A percentile compares a stretch with the other conserved stretches of the same genome.
These are phyloP conservation scores for Alternaria arbusti DNA, from an alignment of 2,329 filamentous ascomycete species.

Conservation along the genomic window DNA sequence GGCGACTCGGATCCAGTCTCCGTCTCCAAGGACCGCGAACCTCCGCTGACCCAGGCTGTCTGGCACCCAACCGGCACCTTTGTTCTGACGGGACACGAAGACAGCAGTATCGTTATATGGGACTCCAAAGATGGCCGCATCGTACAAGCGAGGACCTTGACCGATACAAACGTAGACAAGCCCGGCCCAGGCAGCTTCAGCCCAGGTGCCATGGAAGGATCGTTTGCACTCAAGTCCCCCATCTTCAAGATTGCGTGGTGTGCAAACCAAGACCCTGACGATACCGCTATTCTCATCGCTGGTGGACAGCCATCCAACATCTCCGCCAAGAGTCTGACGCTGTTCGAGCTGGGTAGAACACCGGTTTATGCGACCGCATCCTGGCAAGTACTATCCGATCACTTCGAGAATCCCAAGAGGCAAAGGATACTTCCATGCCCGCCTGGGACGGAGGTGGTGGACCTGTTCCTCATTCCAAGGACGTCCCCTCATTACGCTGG, in stretches of 20 bases:
- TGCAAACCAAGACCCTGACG: constrained; percentile 90
- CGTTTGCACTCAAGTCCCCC: constrained; percentile 70
- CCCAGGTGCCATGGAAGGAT: constrained; percentile 54
- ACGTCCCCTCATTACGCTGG: constrained; percentile 84
- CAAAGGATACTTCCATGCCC: constrained; percentile 77
- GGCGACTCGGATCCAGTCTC: constrained; percentile 70
- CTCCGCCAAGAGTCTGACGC: constrained; percentile 78
- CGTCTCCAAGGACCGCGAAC: constrained; percentile 69
- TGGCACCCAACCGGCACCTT: constrained; percentile 98
- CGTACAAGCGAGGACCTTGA: constrained; percentile 81
- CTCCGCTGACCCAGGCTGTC: constrained; percentile 78
- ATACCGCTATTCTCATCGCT: constrained; percentile 85
- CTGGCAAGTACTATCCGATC: constrained; percentile 80
- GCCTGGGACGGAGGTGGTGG: constrained; percentile 74
- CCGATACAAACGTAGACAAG: constrained; percentile 75
- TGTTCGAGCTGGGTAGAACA: constrained; percentile 86
- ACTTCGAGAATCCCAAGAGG: constrained; percentile 78
- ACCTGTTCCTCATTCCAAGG: constrained; percentile 85
- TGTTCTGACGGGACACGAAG: constrained; percentile 83
- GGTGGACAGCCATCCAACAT: constrained; percentile 76
- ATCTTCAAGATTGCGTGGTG: constrained; percentile 88
- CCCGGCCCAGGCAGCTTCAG: constrained; percentile 58
- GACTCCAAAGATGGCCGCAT: constrained; percentile 87
- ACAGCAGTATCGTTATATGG: constrained; percentile 92
- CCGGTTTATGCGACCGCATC: constrained; percentile 90